Evolutionary conservation across 371 early-diverging fungal species (phyloP).

Genomic region (Syncephalastrum sp.): DNA sequence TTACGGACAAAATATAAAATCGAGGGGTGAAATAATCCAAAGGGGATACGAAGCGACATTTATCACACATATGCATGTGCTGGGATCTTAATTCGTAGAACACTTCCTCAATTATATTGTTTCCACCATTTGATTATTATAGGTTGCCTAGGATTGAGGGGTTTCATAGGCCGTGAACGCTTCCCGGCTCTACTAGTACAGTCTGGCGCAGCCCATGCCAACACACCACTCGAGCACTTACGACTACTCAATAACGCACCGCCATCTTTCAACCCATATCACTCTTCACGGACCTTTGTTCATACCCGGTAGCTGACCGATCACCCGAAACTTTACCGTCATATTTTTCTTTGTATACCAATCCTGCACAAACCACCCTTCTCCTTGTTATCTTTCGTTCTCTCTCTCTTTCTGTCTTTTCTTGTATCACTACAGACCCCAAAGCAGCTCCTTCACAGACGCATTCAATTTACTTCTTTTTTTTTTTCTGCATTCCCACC

Average conservation of each 20-base stretch:
- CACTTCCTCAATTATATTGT: neutral
- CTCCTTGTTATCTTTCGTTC: too few species aligned
- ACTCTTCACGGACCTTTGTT: conserved; percentile 7
- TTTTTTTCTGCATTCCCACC: too few species aligned
- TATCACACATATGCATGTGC: neutral
- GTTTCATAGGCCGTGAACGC: conserved; percentile 14
- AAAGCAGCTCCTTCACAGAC: too few species aligned
- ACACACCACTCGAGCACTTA: conserved; percentile 22
- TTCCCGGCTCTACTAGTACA: conserved; percentile 20
- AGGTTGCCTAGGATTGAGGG: conserved; percentile 15
- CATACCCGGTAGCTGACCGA: conserved; percentile 4
- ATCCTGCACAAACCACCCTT: too few species aligned
- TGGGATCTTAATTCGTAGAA: neutral
- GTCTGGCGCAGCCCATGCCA: conserved; percentile 18
- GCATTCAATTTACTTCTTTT: too few species aligned
- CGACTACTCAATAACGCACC: conserved; percentile 27
- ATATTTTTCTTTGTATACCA: too few species aligned
- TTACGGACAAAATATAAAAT: neutral
- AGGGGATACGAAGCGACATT: neutral
- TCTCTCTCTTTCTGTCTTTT: too few species aligned
- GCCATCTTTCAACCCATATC: conserved; percentile 14
- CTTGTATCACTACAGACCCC: too few species aligned
- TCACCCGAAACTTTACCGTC: too few species aligned
- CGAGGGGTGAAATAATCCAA: conserved; percentile 2
- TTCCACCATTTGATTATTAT: neutral